Percentiles rank a stretch among this genome's conserved stretches.
Conservation (phyloP, 2,329 filamentous ascomycete genomes). For the Simplicillium sp. region DNA sequence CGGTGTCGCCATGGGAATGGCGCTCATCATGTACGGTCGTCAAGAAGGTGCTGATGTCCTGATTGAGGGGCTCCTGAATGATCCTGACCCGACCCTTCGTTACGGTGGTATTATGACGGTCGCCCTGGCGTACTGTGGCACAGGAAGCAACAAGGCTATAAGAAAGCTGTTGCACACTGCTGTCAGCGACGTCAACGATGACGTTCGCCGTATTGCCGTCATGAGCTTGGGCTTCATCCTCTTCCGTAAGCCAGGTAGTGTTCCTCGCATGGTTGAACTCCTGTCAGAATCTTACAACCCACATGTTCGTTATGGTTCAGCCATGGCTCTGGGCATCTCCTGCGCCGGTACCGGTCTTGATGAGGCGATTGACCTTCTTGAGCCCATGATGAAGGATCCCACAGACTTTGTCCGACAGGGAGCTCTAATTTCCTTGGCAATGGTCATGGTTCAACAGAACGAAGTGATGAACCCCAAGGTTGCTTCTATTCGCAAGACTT, state of each 20-base stretch:
- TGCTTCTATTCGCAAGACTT: constrained; percentile 76
- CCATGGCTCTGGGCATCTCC: constrained; percentile 96
- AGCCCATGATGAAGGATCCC: constrained; percentile 99
- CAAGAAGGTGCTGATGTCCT: constrained; percentile 92
- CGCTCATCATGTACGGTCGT: constrained; percentile 93
- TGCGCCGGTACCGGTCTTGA: constrained; percentile 93
- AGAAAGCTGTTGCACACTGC: constrained; percentile 91
- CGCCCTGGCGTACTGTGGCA: constrained; percentile 92
- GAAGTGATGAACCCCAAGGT: constrained; percentile 98
- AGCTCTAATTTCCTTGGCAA: constrained; percentile 83
- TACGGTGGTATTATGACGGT: constrained; percentile 99
- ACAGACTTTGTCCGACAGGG: constrained; percentile 98
- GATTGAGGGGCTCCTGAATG: constrained; percentile 85
- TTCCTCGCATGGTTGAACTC: constrained; percentile 97
- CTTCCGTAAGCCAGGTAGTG: constrained; percentile 93
- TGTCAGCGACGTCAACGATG: constrained; percentile 96
- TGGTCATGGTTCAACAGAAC: constrained; percentile 99
- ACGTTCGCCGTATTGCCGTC: constrained; percentile 90
- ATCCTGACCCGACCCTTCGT: constrained; percentile 85
- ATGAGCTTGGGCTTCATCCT: constrained; percentile 98
- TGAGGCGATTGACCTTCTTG: constrained; percentile 90
- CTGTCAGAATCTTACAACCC: constrained; percentile 98
- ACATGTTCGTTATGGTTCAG: constrained; percentile 93
- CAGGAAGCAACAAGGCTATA: constrained; percentile 96
- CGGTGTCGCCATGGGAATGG: constrained; percentile 91